Evolutionary conservation across 2,329 filamentous ascomycete species (phyloP), one percentile per base, ranked within the genome.

Genomic region (Pseudogymnoascus sp.): DNA sequence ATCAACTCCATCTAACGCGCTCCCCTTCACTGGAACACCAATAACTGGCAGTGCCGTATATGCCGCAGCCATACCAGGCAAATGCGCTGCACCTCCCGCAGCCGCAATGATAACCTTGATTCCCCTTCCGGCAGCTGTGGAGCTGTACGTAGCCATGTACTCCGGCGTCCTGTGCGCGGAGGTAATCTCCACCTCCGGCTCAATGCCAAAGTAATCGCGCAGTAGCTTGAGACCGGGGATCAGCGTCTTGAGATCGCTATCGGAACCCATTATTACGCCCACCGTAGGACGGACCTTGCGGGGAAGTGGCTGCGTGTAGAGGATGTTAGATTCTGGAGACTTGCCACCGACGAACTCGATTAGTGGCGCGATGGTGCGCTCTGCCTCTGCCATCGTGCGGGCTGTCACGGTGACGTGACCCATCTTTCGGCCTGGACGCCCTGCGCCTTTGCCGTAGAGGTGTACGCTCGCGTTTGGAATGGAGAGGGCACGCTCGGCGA

Each of bases 331-430:
- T 39, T 58, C 57, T 5, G 57, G 33, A 4, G 18, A 6, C 66
- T 89, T 83, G 11, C 73, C 70, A 67, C 89, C 82, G 22, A 85
- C 82, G 59, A 82, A 76, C 47, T 86, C 76, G 62, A 96, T 84
- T 20, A 97, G 81, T 2, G 86, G 86, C 59, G 88, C 84, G 37
- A 88, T 83, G 12, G 86, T 81, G 14, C 81, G 78, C 71, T 89
- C 84, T n/a, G 88, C 85, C 68, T 86, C 81, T 37, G 82, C 77
- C 70, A 92, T 85, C 0, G 83, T 85, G 11, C 82, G 79, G 1
- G 86, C 86, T 1, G 89, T 89, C 37, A 96, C 77, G 0, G 92
- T 97, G 67, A 99, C 85, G 73, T 99, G 94, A 9, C 93, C 93
- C 77, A 97, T 97, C 75, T 97, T 99, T 50, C 94, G 87, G 35